A percentile compares a stretch with the other conserved stretches of the same genome.
Conservation (phyloP, 139 green algal genomes). For the Dunaliella primolecta region DNA sequence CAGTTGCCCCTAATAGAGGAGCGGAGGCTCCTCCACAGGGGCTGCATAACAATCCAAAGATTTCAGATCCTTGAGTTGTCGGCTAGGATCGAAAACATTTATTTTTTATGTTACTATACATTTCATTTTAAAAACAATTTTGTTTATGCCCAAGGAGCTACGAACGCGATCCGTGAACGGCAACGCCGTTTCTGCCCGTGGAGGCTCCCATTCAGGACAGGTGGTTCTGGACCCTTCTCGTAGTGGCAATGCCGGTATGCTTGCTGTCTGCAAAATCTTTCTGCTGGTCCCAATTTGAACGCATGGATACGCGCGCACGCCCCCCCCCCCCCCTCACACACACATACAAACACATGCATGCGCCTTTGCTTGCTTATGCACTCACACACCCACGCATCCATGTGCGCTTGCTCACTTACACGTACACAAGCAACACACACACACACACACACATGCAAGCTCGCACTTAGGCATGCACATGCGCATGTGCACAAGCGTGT, state of each 20-base stretch:
- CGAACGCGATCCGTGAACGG: no score
- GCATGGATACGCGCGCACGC: not conserved
- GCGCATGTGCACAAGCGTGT: not conserved
- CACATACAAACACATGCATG: not conserved
- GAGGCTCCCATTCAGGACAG: no score
- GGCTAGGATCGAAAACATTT: no score
- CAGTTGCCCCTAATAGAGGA: not conserved
- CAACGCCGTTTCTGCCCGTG: no score
- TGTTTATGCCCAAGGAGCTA: no score
- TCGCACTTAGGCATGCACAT: no score
- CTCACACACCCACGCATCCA: not conserved
- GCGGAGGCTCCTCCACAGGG: not conserved
- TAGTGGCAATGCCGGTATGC: not conserved
- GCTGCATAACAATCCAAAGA: not conserved
- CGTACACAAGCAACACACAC: not conserved
- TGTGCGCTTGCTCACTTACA: not conserved
- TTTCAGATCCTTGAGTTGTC: no score
- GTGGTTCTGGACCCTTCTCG: not conserved
- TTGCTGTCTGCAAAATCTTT: not conserved
- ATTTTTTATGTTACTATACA: no score
- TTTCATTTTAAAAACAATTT: not conserved
- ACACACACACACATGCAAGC: not conserved
- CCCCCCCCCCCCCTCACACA: no score
- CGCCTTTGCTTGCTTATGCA: not conserved
- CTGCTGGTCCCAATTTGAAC: not conserved